Evolutionary conservation across 2,329 filamentous ascomycete genomes (phyloP).

Genomic region (Didymella sp.): DNA sequence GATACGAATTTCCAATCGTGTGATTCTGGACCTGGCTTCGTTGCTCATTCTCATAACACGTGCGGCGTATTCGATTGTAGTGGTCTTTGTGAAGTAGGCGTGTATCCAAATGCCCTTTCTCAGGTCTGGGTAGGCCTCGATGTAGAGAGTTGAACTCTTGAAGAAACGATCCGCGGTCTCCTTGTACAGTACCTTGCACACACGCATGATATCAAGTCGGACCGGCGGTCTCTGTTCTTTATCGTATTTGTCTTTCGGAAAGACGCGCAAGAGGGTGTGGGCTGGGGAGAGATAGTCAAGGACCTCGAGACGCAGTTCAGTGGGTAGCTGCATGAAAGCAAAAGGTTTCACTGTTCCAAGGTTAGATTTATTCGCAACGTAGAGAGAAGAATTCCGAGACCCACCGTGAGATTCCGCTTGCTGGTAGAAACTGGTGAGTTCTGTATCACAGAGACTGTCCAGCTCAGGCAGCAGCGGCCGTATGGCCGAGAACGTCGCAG

Average conservation of each 20-base stretch:
- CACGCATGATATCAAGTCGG: slow-evolving; percentile 27
- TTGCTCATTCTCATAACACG: slow-evolving; percentile 19
- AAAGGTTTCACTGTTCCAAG: slow-evolving; percentile 27
- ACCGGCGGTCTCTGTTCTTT: slow-evolving; percentile 7
- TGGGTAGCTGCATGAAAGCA: slow-evolving; percentile 31
- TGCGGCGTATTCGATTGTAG: slow-evolving; percentile 4
- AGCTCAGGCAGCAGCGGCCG: slow-evolving; percentile 25
- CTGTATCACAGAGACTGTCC: slow-evolving; percentile 29
- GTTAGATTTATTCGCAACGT: slow-evolving; percentile 9
- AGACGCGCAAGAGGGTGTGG: slow-evolving; percentile 13
- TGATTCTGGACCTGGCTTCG: slow-evolving; percentile 17
- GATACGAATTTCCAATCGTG: slow-evolving; percentile 24
- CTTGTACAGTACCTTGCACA: slow-evolving; percentile 23
- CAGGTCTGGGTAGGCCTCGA: slow-evolving; percentile 9
- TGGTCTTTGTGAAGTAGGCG: background rate
- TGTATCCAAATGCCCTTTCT: background rate
- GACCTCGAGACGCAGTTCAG: slow-evolving; percentile 33
- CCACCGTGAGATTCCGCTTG: slow-evolving; percentile 25
- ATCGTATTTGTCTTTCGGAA: slow-evolving; percentile 1
- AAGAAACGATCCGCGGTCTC: slow-evolving; percentile 30
- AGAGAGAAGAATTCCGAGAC: background rate
- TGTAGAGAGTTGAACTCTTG: slow-evolving; percentile 21
- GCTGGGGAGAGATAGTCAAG: slow-evolving; percentile 30
- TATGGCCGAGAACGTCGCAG: slow-evolving; percentile 34
- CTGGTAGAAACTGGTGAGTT: slow-evolving; percentile 21